Conservation (phyloP, 1,284 basidiomycete species). For the Sanghuangporus weigelae region DNA sequence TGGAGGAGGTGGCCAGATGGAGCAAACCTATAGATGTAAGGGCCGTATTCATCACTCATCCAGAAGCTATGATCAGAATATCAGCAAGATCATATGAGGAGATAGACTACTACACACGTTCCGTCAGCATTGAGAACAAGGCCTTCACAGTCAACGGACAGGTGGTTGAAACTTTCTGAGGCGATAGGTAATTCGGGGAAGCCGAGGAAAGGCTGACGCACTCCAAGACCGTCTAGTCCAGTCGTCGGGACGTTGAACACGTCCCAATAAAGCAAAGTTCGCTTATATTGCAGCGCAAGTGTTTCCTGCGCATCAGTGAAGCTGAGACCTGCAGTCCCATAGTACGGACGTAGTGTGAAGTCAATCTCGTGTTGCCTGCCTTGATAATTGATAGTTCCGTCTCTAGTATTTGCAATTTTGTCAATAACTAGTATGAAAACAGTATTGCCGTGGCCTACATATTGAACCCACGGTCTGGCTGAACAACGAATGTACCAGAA, state of each 20-base stretch:
- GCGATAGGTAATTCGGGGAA: slow-evolving; percentile 44
- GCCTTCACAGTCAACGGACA: slow-evolving; percentile 59
- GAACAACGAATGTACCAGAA: slow-evolving; percentile 37
- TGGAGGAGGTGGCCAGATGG: slow-evolving; percentile 44
- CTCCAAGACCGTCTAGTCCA: slow-evolving; percentile 52
- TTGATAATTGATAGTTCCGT: slow-evolving; percentile 54
- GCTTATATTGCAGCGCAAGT: slow-evolving; percentile 45
- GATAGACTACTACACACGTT: slow-evolving; percentile 34
- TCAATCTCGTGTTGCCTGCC: slow-evolving; percentile 52
- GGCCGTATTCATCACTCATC: slow-evolving; percentile 67
- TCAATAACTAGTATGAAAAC: background rate
- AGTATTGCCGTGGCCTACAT: slow-evolving; percentile 25
- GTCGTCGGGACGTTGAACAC: slow-evolving; percentile 45
- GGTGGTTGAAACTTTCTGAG: slow-evolving; percentile 37
- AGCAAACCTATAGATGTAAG: slow-evolving; percentile 58
- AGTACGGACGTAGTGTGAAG: slow-evolving; percentile 56
- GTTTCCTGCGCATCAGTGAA: slow-evolving; percentile 51
- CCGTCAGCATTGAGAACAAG: slow-evolving; percentile 54
- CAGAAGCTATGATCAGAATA: slow-evolving; percentile 37
- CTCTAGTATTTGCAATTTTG: slow-evolving; percentile 26
- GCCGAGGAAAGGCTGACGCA: slow-evolving; percentile 36
- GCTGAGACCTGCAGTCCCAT: slow-evolving; percentile 38
- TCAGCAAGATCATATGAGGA: slow-evolving; percentile 5
- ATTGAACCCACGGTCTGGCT: slow-evolving; percentile 46
- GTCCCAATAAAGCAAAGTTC: slow-evolving; percentile 54